Base-by-base conservation (phyloP, 2,329 filamentous ascomycete genomes). In the Podosphaera xanthii region DNA sequence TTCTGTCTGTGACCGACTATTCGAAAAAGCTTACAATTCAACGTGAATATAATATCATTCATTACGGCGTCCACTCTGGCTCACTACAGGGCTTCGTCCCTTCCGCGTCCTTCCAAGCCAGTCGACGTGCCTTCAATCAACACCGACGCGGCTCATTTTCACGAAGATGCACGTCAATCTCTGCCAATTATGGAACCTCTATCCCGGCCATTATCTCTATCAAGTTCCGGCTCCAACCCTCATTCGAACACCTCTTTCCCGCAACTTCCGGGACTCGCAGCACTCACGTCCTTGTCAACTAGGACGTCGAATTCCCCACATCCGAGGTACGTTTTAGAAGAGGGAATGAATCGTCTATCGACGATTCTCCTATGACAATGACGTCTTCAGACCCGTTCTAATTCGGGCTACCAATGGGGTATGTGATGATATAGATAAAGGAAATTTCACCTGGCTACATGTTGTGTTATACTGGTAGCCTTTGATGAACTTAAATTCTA, bases 251-350 rank as follows among this genome's bases (percentile, higher is more conserved):
- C 70, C 54, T 69, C 64, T 59, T 64, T 67, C 54, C 69, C 64
- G 61, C 76, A 61, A 34, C 71, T 82, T 57, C 80, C 80, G 33
- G 78, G 77, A 33, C 69, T 83, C 58, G 79, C 79, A 58, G 75
- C 79, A 46, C 72, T 83, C 65, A 80, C 80, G 50, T 79, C 77
- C 59, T 72, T 81, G 64, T 77, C 68, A 42, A 68, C 68, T 22
- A 22, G 22, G 9, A 60, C 77, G 42, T 75, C 76, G 36, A 74
- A 73, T 65, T 76, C 74, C 61, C 76, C 72, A 69, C 67, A 69
- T 62, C 68, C 74, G 65, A 76, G 76, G 75, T 77, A 75, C 67
- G 68, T 69, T 72, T 22, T 22, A 22, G 22, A 22, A 22, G 22
- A 22, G 22, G 22, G 22, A 22, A 22, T 22, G 22, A 22, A 22